These are phyloP conservation scores for Fusarium sacchari DNA, from an alignment of 2,329 filamentous ascomycete genomes.

Conservation along the genomic window DNA sequence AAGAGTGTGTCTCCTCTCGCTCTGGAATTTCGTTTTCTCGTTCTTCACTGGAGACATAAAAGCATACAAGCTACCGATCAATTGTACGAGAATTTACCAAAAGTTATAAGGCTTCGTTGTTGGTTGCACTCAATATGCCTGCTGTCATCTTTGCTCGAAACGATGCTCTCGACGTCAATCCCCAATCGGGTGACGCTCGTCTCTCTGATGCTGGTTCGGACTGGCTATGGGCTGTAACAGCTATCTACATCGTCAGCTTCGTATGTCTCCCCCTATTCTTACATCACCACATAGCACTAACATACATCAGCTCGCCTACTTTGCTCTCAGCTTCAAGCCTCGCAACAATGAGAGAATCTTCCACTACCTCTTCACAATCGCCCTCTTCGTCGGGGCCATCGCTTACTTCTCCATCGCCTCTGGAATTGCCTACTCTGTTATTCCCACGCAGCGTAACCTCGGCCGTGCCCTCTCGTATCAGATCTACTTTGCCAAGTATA, in stretches of 20 bases:
- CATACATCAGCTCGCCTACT: constrained; percentile 51
- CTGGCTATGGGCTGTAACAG: constrained; percentile 66
- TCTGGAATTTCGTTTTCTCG: not conserved
- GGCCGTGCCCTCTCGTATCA: constrained; percentile 51
- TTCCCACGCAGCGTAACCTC: constrained; percentile 46
- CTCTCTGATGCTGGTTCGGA: constrained; percentile 60
- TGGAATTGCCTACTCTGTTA: constrained; percentile 58
- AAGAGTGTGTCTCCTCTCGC: not conserved
- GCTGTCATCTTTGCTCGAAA: constrained; percentile 51
- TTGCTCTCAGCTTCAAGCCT: constrained; percentile 54
- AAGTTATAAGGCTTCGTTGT: not conserved
- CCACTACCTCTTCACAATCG: constrained; percentile 64
- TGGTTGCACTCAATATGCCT: constrained; percentile 44
- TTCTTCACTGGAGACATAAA: not conserved
- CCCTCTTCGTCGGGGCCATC: constrained; percentile 59
- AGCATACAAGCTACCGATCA: not conserved
- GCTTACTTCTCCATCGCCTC: constrained; percentile 64
- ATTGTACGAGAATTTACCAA: not conserved
- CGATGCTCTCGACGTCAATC: constrained; percentile 60
- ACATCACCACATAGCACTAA: constrained; percentile 13
- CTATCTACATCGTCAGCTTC: constrained; percentile 59
- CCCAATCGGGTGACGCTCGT: constrained; percentile 51
- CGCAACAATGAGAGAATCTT: constrained; percentile 62
- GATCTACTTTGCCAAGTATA: constrained; percentile 66
- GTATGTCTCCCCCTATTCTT: constrained; percentile 45